Percentiles rank a stretch among this genome's conserved stretches.
phyloP scores from a whole-genome alignment of 768 basidiomycete genomes.

The Termitomyces sp. region DNA sequence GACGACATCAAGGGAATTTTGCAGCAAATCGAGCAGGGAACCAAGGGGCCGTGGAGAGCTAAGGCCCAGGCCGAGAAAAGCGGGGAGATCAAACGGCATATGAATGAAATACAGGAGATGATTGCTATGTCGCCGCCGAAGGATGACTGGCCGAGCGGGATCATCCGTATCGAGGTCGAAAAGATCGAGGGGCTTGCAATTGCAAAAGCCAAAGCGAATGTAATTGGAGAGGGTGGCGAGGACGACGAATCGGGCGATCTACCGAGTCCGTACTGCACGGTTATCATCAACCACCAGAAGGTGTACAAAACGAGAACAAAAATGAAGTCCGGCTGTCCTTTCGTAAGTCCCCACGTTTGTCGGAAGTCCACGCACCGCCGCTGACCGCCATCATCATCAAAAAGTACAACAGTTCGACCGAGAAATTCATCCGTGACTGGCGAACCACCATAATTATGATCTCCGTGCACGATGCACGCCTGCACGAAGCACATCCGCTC shows the following conservation, averaged over 20 bases:
- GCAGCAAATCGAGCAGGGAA: constrained; percentile 27
- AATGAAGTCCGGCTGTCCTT: constrained; percentile 39
- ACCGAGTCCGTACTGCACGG: constrained; percentile 57
- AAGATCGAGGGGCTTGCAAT: constrained; percentile 60
- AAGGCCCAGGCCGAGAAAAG: constrained; percentile 17
- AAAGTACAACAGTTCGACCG: constrained; percentile 59
- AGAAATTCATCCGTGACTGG: constrained; percentile 66
- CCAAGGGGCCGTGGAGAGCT: no score
- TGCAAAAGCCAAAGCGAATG: constrained; percentile 46
- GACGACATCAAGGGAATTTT: constrained; percentile 22
- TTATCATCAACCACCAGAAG: constrained; percentile 36
- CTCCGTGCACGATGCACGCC: constrained; percentile 54
- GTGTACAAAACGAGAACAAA: constrained; percentile 43
- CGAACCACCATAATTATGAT: constrained; percentile 53
- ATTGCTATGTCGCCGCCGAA: constrained; percentile 48
- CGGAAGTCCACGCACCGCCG: background rate
- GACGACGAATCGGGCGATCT: constrained; percentile 57
- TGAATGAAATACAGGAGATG: constrained; percentile 32
- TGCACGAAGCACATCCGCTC: constrained; percentile 60
- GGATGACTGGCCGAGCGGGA: constrained; percentile 58
- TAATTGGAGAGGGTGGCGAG: constrained; percentile 44
- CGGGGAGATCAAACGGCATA: constrained; percentile 27
- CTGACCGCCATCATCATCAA: background rate
- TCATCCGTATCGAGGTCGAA: constrained; percentile 61
- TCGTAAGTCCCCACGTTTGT: constrained; percentile 23